Evolutionary conservation across 225 moss, liverwort and hornwort species (phyloP).

Genomic region (Climacium dendroides): DNA sequence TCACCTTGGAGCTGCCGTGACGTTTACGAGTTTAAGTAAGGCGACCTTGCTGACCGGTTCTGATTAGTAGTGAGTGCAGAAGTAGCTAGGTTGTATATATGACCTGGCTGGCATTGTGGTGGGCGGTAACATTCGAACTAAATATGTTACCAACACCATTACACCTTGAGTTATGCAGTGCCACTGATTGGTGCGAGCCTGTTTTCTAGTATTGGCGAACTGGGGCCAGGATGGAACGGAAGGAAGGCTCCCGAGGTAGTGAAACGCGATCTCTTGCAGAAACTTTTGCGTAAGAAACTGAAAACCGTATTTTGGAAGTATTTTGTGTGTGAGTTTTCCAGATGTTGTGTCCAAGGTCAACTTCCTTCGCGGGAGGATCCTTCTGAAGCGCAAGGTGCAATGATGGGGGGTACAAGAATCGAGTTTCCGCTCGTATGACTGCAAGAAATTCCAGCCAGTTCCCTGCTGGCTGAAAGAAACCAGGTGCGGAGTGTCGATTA

Average conservation of each 20-base stretch:
- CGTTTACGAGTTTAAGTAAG: neutral
- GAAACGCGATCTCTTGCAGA: no score
- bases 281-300: no score
- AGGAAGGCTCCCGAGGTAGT: no score
- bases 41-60: neutral
- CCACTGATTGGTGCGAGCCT: neutral
- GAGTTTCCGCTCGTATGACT: no score
- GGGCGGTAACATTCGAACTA: neutral
- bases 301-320: no score
- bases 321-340: no score
- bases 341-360: no score
- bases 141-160: neutral
- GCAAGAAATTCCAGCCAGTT: no score
- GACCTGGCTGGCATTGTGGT: neutral
- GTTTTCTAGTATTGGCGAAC: neutral
- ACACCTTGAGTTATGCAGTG: neutral
- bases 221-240: neutral
- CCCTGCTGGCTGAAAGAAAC: no score
- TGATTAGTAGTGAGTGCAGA: neutral
- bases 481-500: neutral
- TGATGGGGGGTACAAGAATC: no score
- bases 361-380: no score
- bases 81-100: neutral
- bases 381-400: no score
- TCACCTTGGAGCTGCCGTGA: neutral